Percentiles rank a stretch among this genome's conserved stretches.
Conservation (phyloP, 352 stramenopile species). For the Pythium aphanidermatum region DNA sequence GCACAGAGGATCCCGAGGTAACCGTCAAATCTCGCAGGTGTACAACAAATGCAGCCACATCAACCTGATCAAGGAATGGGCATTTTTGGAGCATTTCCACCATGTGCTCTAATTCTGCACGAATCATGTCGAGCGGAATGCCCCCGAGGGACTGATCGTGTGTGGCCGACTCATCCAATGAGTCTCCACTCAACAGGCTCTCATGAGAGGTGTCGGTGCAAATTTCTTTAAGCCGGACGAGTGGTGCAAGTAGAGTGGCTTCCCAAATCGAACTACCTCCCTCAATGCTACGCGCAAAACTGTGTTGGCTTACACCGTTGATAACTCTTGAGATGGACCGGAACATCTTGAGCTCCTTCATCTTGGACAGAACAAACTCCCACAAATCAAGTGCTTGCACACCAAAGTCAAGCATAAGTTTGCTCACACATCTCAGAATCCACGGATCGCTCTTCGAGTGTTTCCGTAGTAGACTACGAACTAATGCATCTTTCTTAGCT, state of each 20-base stretch:
- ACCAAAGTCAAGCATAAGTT: conserved; percentile 32
- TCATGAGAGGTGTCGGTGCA: too few species aligned
- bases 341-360: conserved; percentile 25
- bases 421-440: conserved; percentile 18
- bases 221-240: conserved; percentile 18
- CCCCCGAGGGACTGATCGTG: conserved; percentile 1
- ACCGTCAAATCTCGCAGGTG: conserved; percentile 20
- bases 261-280: conserved; percentile 21
- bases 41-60: conserved; percentile 29
- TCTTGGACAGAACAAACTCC: conserved; percentile 21
- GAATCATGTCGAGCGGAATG: conserved; percentile 6
- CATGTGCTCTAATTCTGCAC: conserved; percentile 19
- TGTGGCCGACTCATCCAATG: neutral
- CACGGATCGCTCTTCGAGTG: conserved; percentile 12
- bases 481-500: conserved; percentile 28
- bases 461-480: conserved; percentile 27
- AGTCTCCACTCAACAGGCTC: neutral
- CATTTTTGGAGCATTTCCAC: conserved; percentile 32
- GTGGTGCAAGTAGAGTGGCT: conserved; percentile 18
- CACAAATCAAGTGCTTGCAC: conserved; percentile 28
- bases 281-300: conserved; percentile 20
- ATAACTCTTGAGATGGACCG: conserved; percentile 24
- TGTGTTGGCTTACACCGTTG: conserved; percentile 13
- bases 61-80: conserved; percentile 34
- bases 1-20: neutral